Evolutionary conservation across 2,329 filamentous ascomycete species (phyloP).

Genomic region (Diaporthe sp.): DNA sequence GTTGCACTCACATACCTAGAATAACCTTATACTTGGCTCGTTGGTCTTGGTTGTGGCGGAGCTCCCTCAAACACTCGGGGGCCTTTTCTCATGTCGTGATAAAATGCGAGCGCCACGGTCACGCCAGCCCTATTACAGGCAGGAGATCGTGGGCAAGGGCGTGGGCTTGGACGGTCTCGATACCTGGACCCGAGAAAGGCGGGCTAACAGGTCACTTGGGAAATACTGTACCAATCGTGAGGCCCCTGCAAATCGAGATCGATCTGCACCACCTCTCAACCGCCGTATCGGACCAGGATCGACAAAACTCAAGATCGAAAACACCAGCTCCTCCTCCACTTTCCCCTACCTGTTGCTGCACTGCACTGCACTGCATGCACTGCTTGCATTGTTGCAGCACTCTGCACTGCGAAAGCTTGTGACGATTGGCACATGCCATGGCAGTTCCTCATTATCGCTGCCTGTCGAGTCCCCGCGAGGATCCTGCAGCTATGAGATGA

Average conservation of each 20-base stretch:
- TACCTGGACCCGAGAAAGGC: neutral
- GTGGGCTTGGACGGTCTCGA: neutral
- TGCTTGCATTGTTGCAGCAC: neutral
- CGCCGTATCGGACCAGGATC: slow-evolving; percentile 22
- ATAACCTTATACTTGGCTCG: neutral
- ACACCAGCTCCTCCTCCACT: neutral
- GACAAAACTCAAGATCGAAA: slow-evolving; percentile 23
- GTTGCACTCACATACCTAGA: neutral
- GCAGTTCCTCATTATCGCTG: neutral
- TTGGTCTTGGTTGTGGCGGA: neutral
- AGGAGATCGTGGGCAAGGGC: neutral
- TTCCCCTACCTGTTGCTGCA: neutral
- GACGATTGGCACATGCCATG: neutral
- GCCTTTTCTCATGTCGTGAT: too few species aligned
- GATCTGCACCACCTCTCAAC: slow-evolving; percentile 16
- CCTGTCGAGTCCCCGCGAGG: too few species aligned
- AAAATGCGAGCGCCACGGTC: neutral
- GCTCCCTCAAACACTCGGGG: too few species aligned
- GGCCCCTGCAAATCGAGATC: slow-evolving; percentile 29
- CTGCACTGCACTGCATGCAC: neutral
- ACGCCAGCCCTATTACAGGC: neutral
- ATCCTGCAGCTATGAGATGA: neutral
- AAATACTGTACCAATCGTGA: neutral
- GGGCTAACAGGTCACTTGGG: neutral
- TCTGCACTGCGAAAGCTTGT: neutral